These are phyloP conservation scores for Xylariaceae sp. DNA, from an alignment of 2,329 filamentous ascomycete genomes.

Conservation along the genomic window DNA sequence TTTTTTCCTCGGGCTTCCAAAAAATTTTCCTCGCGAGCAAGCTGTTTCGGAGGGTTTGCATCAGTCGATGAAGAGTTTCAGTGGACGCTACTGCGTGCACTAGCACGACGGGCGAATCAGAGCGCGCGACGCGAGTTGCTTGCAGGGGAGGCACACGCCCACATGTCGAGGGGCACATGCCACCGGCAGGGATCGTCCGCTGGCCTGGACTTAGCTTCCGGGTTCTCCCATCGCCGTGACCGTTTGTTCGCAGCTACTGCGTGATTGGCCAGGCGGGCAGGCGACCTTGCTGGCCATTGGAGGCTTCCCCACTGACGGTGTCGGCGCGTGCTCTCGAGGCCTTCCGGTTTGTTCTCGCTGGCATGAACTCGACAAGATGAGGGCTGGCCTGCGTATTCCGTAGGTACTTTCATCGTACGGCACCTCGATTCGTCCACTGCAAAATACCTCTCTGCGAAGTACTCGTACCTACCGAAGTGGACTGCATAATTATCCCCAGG, in stretches of 20 bases:
- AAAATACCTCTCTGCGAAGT: too few species aligned
- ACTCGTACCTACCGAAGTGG: not conserved
- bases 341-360: constrained; percentile 23
- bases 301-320: constrained; percentile 13
- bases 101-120: too few species aligned
- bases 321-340: constrained; percentile 13
- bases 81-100: too few species aligned
- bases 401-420: not conserved
- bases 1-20: not conserved
- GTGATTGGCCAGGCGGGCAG: constrained; percentile 23
- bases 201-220: constrained; percentile 31
- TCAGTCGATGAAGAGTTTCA: not conserved
- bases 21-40: not conserved
- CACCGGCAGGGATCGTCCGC: constrained; percentile 18
- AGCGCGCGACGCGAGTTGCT: not conserved
- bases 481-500: not conserved
- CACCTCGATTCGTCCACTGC: not conserved
- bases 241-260: not conserved
- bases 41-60: not conserved
- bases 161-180: not conserved
- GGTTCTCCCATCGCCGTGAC: constrained; percentile 25
- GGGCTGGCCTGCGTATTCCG: too few species aligned
- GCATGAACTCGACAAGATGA: too few species aligned
- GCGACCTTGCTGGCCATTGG: constrained; percentile 8
- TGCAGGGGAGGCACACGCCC: constrained; percentile 3